A percentile compares a stretch with the other conserved stretches of the same genome.
phyloP scores from a whole-genome alignment of 2,329 filamentous ascomycete species.

The Arthroderma uncinatum region DNA sequence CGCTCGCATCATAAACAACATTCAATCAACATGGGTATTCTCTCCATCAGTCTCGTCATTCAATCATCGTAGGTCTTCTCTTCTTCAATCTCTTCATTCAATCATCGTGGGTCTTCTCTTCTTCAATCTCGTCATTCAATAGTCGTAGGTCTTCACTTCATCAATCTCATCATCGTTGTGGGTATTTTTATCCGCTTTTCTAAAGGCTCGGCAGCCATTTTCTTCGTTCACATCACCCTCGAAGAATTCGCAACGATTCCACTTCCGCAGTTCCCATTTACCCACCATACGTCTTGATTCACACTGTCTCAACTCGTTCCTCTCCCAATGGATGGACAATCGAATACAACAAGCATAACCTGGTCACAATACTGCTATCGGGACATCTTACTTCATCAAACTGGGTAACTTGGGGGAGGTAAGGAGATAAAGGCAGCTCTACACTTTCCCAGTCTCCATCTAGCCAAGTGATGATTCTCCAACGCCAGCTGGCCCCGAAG shows the following conservation, averaged over 20 bases:
- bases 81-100: no score
- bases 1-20: background rate
- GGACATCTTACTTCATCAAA: background rate
- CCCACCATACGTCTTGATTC: background rate
- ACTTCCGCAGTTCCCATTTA: background rate
- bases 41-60: no score
- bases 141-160: background rate
- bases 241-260: background rate
- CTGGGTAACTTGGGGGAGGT: background rate
- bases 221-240: background rate
- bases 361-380: background rate
- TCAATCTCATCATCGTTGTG: background rate
- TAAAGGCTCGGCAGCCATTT: background rate
- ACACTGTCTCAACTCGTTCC: background rate
- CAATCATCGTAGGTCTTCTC: no score
- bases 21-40: no score
- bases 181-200: background rate
- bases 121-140: background rate
- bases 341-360: constrained; percentile 1
- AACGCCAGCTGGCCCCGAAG: background rate
- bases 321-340: constrained; percentile 2
- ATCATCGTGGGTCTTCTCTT: no score
- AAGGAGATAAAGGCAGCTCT: background rate
- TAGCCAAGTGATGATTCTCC: background rate
- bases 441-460: background rate